Base-by-base conservation (phyloP, 176 grass and related monocot species). In the Rhynchospora breviuscula region DNA sequence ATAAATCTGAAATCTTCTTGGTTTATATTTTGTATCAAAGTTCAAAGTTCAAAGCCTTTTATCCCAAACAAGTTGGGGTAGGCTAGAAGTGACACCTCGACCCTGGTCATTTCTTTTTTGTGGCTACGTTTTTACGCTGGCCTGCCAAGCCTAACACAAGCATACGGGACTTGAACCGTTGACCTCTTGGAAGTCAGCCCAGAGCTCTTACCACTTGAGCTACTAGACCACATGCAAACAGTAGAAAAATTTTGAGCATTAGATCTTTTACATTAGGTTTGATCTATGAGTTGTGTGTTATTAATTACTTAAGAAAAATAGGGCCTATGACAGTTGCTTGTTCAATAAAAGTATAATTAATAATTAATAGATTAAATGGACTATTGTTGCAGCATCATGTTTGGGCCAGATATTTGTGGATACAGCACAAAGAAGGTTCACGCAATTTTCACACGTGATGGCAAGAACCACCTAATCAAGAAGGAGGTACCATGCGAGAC, bases 341-440 rank as follows among this genome's bases (percentile, higher is more conserved):
- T 31, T 10, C 7, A 56, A 78, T 57, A 17, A 31, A 54, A 57
- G 6, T 78, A 17, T 78, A 78, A 78, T 43, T 78, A 18, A 78
- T 56, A 35, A 78, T 43, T 78, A 18, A 78, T 56, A 35, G 25
- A 78, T 78, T 78, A 57, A 78, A 33, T 78, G 49, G 13, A 82
- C 44, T 82, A 29, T 17, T 82, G 8, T 58, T 90, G 10, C 94
- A 97, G 92, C 81, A 92, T 97, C 59, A 97, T 97, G 94, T 97
- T 97, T 78, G 94, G 94, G 56, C 92, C 94, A 62, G 94, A 97
- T 85, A 94, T 97, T 79, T 97, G 94, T 85, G 94, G 94, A 6
- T 94, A 97, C 85, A 92, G 73, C 88, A 97, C 92, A 64, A 97
- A 94, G 84, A 98, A 95, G 82, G 95, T 98, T 56, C 88, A 90